Evolutionary conservation across 208 protist species (phyloP), one percentile per base, ranked within the genome.

Genomic region (Kentomonas sorsogonicus): DNA sequence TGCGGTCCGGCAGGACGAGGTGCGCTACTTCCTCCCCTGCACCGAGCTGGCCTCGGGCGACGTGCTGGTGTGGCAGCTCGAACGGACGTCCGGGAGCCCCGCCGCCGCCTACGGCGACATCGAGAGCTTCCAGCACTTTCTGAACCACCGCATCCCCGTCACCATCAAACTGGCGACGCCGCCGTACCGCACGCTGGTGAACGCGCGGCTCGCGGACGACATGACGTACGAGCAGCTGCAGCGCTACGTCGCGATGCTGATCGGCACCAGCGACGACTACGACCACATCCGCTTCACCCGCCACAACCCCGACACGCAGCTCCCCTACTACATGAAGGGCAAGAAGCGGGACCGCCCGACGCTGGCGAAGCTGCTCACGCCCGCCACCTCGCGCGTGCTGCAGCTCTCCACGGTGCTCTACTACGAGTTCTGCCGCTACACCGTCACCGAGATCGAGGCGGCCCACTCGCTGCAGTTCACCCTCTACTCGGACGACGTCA

Each of bases 221-320:
- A 89, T 92, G 82, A 86, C 79, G 36, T 94, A 94, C 59, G 82
- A 92, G 64, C 88, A 94, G 67, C 84, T 94, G 20, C 88, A 94
- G 61, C 78, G 83, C 16, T 92, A 89, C 55, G 79, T 87, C 15
- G 88, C 82, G 33, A 63, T 63, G 5, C 69, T 91, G 30, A 82
- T 94, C 53, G 81, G 81, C 22, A 72, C 80, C 29, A 44, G 66
- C 13, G 50, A 63, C n/a, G 72, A 87, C 59, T 90, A 83, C 67
- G 87, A 94, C 66, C 72, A 74, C 51, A 72, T 94, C 56, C 81
- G 88, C 44, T 94, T 94, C 67, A 89, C 85, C 13, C 75, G 86
- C 33, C 75, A 94, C 62, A 94, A 86, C 64, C 88, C 82, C 4
- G 79, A 90, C 40, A 94, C 88, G 10, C 70, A 85, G 53, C 50